Evolutionary conservation across 768 basidiomycete genomes (phyloP), one percentile per base, ranked within the genome.

Genomic region (Termitomyces bulborhizus): DNA sequence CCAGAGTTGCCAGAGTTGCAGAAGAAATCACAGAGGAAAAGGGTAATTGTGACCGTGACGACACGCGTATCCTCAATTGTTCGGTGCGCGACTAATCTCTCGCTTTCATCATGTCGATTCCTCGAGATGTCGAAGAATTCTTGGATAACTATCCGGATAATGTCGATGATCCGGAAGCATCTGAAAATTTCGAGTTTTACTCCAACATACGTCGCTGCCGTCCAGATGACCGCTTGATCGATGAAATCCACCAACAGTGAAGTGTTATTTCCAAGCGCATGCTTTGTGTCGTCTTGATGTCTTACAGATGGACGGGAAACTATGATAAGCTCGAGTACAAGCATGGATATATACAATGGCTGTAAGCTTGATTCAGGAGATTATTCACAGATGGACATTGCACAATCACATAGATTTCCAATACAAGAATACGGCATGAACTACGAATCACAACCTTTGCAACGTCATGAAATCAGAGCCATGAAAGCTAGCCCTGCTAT

Each of bases 311-410:
- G 86, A 62, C 75, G 53, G 82, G 81, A 5, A 76, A 89, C 62
- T 85, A 85, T 60, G 63, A 68, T 31, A 79, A 73, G 57, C 72
- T 91, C 31, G 89, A 91, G 66, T 66, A 71, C 59, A 82, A 83
- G 55, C 89, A 90, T 62, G 83, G 82, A 1, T 90, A 79, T 65
- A 85, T 90, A 43, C 88, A 90, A 63, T 90, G 89, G 88, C 66
- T 90, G 84, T 89, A 69, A 63, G 87, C 71, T 42, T 43, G 32
- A 51, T 41, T 51, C 36, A 36, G 24, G 18, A 32, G 18, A 26
- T 27, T 29, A 34, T 49, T 34, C 39, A 7, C 13, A 36, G 36
- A 9, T 48, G 45, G 15, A 31, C n/a, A 21, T 47, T 27, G 18
- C 40, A 41, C 16, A 27, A 40, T 44, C 12, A 9, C 51, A 36